A percentile compares a stretch with the other conserved stretches of the same genome.
Conservation (phyloP, 2,329 filamentous ascomycete species). For the Arthroderma sp. region DNA sequence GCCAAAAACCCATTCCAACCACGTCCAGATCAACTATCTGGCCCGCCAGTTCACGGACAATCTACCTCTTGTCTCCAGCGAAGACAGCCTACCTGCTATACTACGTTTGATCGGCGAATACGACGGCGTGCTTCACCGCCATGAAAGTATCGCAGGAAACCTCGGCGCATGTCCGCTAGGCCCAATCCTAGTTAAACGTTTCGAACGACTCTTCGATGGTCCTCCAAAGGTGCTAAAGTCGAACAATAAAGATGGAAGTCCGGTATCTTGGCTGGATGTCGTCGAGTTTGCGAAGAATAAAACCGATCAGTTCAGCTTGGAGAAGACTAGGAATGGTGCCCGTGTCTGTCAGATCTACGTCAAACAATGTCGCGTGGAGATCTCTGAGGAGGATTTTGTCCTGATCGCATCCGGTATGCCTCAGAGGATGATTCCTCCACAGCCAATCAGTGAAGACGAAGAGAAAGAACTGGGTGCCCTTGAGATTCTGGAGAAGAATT, state of each 20-base stretch:
- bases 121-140: conserved; percentile 69
- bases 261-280: conserved; percentile 71
- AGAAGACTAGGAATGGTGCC: conserved; percentile 52
- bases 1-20: conserved; percentile 42
- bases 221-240: conserved; percentile 53
- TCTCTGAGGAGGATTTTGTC: conserved; percentile 76
- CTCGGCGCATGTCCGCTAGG: conserved; percentile 72
- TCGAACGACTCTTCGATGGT: conserved; percentile 75
- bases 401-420: conserved; percentile 71
- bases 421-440: conserved; percentile 66
- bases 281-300: conserved; percentile 72
- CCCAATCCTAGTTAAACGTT: conserved; percentile 70
- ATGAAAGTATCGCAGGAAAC: conserved; percentile 76
- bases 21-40: conserved; percentile 56
- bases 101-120: conserved; percentile 63
- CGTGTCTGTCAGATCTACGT: conserved; percentile 70
- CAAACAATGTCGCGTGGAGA: conserved; percentile 69
- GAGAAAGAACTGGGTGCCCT: conserved; percentile 71
- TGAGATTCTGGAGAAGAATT: conserved; percentile 68
- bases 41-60: conserved; percentile 49
- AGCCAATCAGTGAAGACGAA: conserved; percentile 75
- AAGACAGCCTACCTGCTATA: conserved; percentile 62
- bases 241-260: conserved; percentile 36
- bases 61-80: conserved; percentile 47
- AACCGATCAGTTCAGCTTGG: conserved; percentile 62